Evolutionary conservation across 139 green algal genomes (phyloP).

Genomic region (Asterochloris sp.): DNA sequence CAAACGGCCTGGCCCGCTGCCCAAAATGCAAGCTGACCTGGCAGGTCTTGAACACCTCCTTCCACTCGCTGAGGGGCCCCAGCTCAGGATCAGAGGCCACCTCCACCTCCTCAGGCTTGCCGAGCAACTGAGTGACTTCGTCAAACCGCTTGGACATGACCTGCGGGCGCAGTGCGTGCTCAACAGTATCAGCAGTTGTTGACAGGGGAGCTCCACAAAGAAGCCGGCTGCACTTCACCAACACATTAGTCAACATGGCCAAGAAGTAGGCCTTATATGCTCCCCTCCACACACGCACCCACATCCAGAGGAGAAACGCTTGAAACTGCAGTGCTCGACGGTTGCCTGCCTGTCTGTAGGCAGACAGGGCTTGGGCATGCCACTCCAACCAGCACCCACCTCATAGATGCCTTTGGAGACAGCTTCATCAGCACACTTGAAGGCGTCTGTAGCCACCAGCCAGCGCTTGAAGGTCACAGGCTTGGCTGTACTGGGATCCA

Average conservation of each 20-base stretch:
- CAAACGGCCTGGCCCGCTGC: neutral
- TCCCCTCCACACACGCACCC: neutral
- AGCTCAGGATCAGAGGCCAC: conserved; percentile 32
- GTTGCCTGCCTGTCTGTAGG: neutral
- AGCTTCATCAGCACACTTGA: conserved; percentile 48
- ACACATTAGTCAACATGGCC: neutral
- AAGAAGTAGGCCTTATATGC: neutral
- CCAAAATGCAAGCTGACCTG: conserved; percentile 33
- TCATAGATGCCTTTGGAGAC: conserved; percentile 58
- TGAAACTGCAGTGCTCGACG: neutral
- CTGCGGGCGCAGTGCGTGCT: neutral
- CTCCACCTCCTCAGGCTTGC: conserved; percentile 40
- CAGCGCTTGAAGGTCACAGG: conserved; percentile 40
- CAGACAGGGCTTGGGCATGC: neutral
- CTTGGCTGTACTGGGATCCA: conserved; percentile 28
- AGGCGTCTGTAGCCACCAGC: conserved; percentile 75
- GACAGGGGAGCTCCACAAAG: neutral
- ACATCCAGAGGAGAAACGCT: neutral
- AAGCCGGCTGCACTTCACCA: neutral
- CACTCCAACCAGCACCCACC: neutral
- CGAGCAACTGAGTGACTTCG: conserved; percentile 36
- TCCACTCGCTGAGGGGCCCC: conserved; percentile 55
- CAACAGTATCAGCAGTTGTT: neutral
- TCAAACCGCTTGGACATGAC: neutral
- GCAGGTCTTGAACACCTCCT: conserved; percentile 59